Percentiles rank a stretch among this genome's conserved stretches.
These are phyloP conservation scores for Fusarium sp. DNA, from an alignment of 2,329 filamentous ascomycete species.

Conservation along the genomic window DNA sequence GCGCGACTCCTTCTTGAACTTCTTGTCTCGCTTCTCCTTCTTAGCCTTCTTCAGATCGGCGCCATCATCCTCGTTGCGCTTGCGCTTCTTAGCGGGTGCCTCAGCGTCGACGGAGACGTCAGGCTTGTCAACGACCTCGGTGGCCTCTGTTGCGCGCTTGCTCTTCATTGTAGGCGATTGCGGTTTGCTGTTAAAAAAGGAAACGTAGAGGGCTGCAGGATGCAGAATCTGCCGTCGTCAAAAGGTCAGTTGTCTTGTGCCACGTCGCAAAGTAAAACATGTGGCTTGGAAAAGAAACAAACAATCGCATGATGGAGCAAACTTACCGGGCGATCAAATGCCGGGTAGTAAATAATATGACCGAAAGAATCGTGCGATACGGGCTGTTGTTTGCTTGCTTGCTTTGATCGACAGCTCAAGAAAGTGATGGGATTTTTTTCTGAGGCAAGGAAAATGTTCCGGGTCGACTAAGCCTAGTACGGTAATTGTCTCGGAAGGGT, in stretches of 20 bases:
- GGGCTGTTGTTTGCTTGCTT: slow-evolving; percentile 11
- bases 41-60: slow-evolving; percentile 50
- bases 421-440: slow-evolving; percentile 18
- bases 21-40: slow-evolving; percentile 55
- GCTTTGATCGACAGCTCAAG: slow-evolving; percentile 11
- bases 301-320: slow-evolving; percentile 22
- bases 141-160: slow-evolving; percentile 56
- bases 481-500: slow-evolving; percentile 20
- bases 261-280: slow-evolving; percentile 21
- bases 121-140: slow-evolving; percentile 48
- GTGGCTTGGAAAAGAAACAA: slow-evolving; percentile 25
- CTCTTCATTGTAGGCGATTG: slow-evolving; percentile 51
- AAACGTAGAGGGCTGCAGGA: background rate
- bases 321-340: slow-evolving; percentile 18
- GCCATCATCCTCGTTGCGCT: slow-evolving; percentile 51
- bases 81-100: slow-evolving; percentile 54
- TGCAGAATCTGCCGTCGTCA: slow-evolving; percentile 25
- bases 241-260: slow-evolving; percentile 26
- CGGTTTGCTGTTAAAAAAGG: slow-evolving; percentile 7
- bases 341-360: slow-evolving; percentile 3
- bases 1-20: slow-evolving; percentile 53
- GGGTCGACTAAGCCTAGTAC: slow-evolving; percentile 14
- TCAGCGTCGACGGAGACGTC: slow-evolving; percentile 41
- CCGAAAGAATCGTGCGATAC: slow-evolving; percentile 8
- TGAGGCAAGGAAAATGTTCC: slow-evolving; percentile 33